phyloP scores from a whole-genome alignment of 2,329 filamentous ascomycete species.

The Calonectria naviculata region DNA sequence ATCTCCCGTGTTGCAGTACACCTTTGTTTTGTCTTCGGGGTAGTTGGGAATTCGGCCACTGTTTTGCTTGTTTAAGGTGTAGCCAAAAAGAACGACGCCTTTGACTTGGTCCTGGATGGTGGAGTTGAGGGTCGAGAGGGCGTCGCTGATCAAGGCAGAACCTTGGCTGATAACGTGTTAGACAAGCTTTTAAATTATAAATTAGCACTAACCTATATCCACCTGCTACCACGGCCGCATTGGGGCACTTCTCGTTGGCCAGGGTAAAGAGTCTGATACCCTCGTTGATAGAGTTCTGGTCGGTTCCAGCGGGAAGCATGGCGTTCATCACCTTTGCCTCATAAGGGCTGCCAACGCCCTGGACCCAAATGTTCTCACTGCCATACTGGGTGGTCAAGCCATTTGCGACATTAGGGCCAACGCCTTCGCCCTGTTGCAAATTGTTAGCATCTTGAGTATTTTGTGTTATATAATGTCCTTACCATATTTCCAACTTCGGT shows the following conservation, averaged over 20 bases:
- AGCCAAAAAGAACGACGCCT: slow-evolving; percentile 49
- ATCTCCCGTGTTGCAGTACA: slow-evolving; percentile 50
- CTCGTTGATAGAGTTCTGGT: slow-evolving; percentile 49
- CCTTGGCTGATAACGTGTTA: slow-evolving; percentile 43
- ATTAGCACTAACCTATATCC: slow-evolving; percentile 38
- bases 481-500: slow-evolving; percentile 51
- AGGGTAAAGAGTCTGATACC: slow-evolving; percentile 51
- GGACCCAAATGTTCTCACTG: slow-evolving; percentile 47
- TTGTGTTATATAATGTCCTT: background rate
- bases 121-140: slow-evolving; percentile 45
- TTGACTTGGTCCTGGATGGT: slow-evolving; percentile 46
- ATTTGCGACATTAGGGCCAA: slow-evolving; percentile 39
- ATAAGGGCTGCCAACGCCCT: slow-evolving; percentile 55
- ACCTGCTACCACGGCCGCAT: slow-evolving; percentile 52
- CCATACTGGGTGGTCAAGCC: slow-evolving; percentile 39
- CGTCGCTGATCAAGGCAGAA: slow-evolving; percentile 51
- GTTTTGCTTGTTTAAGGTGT: slow-evolving; percentile 54
- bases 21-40: slow-evolving; percentile 41
- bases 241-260: slow-evolving; percentile 53
- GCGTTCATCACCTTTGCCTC: slow-evolving; percentile 46
- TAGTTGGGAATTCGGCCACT: slow-evolving; percentile 49
- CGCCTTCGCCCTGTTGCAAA: background rate
- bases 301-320: slow-evolving; percentile 48
- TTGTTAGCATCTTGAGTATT: background rate
- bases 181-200: background rate